A percentile compares a stretch with the other conserved stretches of the same genome.
These are phyloP conservation scores for Penicillium ucsense DNA, from an alignment of 495 filamentous ascomycete genomes.

Conservation along the genomic window DNA sequence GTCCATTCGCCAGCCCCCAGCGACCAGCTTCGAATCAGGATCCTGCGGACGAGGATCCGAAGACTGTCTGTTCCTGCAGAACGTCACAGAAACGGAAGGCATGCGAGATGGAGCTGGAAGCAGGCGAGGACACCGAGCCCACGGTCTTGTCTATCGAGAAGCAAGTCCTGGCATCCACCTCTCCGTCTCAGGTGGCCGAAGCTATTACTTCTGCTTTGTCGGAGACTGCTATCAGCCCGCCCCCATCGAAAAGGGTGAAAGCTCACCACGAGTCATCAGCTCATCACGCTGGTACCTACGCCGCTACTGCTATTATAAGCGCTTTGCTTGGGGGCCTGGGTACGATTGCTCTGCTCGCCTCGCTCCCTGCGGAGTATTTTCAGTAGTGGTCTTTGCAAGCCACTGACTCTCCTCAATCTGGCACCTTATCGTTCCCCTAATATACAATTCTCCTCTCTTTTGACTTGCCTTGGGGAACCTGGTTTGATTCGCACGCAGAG, in stretches of 20 bases:
- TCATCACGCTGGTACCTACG: slow-evolving; percentile 25
- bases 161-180: slow-evolving; percentile 14
- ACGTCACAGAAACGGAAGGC: slow-evolving; percentile 25
- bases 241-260: slow-evolving; percentile 26
- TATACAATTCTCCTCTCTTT: too few relatives aligned
- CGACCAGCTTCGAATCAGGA: background rate
- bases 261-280: slow-evolving; percentile 6
- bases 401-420: background rate
- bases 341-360: slow-evolving; percentile 39
- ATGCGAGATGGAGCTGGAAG: slow-evolving; percentile 20
- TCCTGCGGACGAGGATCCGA: background rate
- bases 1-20: slow-evolving; percentile 4
- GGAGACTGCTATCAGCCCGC: slow-evolving; percentile 10
- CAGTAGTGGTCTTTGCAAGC: slow-evolving; percentile 1
- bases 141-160: slow-evolving; percentile 14
- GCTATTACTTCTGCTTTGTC: slow-evolving; percentile 13
- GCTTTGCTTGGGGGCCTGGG: slow-evolving; percentile 40
- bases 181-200: slow-evolving; percentile 5
- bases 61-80: background rate
- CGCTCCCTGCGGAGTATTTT: slow-evolving; percentile 36
- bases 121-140: slow-evolving; percentile 1
- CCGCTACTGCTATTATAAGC: slow-evolving; percentile 35
- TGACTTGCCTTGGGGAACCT: background rate
- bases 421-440: too few relatives aligned
- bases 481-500: background rate